Evolutionary conservation across 2,329 filamentous ascomycete genomes (phyloP).

Genomic region (Lasiodiplodia sp.): DNA sequence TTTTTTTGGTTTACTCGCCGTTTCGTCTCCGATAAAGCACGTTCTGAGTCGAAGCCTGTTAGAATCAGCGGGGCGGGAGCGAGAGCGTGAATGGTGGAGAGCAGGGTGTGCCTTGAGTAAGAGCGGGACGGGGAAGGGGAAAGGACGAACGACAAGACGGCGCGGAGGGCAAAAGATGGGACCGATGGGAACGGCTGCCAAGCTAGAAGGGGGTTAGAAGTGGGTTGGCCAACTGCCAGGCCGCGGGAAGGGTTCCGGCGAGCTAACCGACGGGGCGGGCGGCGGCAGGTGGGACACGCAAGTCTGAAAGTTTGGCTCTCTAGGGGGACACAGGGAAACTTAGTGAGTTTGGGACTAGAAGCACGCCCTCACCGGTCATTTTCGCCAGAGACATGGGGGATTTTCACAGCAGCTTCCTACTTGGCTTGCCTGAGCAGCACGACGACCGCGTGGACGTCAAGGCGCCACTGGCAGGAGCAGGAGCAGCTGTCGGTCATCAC

Average conservation of each 20-base stretch:
- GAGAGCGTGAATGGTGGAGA: neutral
- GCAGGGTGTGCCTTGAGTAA: neutral
- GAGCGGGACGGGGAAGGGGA: neutral
- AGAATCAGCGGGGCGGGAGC: neutral
- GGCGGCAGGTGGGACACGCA: neutral
- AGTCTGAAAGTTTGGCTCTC: constrained; percentile 6
- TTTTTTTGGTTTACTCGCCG: neutral
- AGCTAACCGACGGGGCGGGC: neutral
- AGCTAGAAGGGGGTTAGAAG: constrained; percentile 5
- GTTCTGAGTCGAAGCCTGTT: no score
- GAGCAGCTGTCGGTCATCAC: neutral
- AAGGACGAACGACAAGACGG: neutral
- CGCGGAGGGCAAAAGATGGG: neutral
- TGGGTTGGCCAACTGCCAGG: neutral
- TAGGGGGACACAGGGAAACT: neutral
- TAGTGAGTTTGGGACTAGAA: neutral
- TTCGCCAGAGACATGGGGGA: neutral
- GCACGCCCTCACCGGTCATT: neutral
- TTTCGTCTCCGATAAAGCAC: neutral
- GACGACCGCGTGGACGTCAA: constrained; percentile 8
- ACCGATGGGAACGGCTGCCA: neutral
- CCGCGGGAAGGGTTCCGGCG: neutral
- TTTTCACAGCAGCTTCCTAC: neutral
- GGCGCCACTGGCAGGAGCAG: constrained; percentile 1
- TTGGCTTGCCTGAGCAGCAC: neutral